Conservation (phyloP, 176 grass and related monocot species). For the Musa itinerans region DNA sequence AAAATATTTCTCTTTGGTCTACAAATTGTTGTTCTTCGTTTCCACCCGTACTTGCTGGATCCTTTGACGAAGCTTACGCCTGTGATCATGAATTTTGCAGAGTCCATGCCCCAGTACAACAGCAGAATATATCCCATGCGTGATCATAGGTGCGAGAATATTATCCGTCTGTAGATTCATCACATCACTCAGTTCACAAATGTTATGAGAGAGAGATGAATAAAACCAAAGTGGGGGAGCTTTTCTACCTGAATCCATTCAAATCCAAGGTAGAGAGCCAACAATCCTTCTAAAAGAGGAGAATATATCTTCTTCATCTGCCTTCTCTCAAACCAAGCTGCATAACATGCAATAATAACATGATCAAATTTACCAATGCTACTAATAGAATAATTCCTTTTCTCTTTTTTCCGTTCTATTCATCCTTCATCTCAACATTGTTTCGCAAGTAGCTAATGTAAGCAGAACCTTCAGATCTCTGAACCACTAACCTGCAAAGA, state of each 20-base stretch:
- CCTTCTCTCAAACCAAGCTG: constrained; percentile 46
- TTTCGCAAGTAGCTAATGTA: no score
- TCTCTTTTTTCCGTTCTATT: not conserved
- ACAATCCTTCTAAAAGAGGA: constrained; percentile 78
- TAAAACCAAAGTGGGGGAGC: not conserved
- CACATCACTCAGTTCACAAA: not conserved
- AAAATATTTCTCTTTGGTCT: not conserved
- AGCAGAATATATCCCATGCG: constrained; percentile 90
- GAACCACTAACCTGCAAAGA: constrained; percentile 51
- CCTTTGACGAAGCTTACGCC: constrained; percentile 54
- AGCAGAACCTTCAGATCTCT: not conserved
- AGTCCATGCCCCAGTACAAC: constrained; percentile 87
- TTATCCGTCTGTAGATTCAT: constrained; percentile 55
- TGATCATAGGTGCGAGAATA: constrained; percentile 85
- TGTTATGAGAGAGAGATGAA: not conserved
- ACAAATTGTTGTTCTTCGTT: constrained; percentile 15
- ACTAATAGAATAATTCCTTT: not conserved
- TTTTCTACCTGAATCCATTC: constrained; percentile 42
- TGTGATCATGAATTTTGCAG: constrained; percentile 89
- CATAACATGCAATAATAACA: not conserved
- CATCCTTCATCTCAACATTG: not conserved
- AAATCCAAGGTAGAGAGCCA: constrained; percentile 91
- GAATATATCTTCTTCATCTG: constrained; percentile 99
- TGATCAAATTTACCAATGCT: not conserved
- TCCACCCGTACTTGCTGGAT: constrained; percentile 50